Base-by-base conservation (phyloP, 2,329 filamentous ascomycete genomes). In the Sporothrix pseudoabietina region DNA sequence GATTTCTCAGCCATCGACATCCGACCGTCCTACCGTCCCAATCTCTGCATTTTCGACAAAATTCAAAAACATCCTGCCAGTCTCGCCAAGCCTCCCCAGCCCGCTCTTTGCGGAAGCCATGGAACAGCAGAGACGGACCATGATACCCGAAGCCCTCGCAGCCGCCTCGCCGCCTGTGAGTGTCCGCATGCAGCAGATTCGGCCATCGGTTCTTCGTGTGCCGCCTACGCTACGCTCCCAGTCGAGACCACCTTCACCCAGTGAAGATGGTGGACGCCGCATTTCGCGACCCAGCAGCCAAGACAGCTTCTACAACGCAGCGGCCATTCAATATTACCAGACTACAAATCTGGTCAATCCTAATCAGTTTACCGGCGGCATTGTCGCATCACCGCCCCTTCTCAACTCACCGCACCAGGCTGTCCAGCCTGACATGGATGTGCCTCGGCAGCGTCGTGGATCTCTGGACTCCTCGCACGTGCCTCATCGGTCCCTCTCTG, bases 131-230 rank as follows among this genome's bases (percentile, higher is more conserved):
- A 80, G 78, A 9, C 16, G 12, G 6, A 41, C 52, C 72, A 77
- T 71, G 63, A 26, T 66, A 14, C 59, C 52, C 8, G 63, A 69
- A 52, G 19, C 47, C 14, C 22, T 55, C n/a, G 65, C 79, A 10
- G 82, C 77, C 71, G 81, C 81, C 0, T 80, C 82, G 3, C 82
- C 83, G 0, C 83, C 84, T 0, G 80, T 85, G 39, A 85, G 82
- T 76, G 82, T 85, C 79, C 80, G 80, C n/a, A 84, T 69, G 71
- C 74, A 82, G 7, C 75, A 75, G 4, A 80, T 82, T 35, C 82
- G 80, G 41, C 78, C 80, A 7, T 76, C 78, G 9, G 77, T 79
- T 16, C 77, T 80, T 14, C 78, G 79, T 65, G 83, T 80, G 3
- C 80, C 79, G 14, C 79, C 79, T 16, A 80, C 81, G 14, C 76